These are phyloP conservation scores for Lecanicillium sp. DNA, from an alignment of 2,329 filamentous ascomycete species.

Conservation along the genomic window DNA sequence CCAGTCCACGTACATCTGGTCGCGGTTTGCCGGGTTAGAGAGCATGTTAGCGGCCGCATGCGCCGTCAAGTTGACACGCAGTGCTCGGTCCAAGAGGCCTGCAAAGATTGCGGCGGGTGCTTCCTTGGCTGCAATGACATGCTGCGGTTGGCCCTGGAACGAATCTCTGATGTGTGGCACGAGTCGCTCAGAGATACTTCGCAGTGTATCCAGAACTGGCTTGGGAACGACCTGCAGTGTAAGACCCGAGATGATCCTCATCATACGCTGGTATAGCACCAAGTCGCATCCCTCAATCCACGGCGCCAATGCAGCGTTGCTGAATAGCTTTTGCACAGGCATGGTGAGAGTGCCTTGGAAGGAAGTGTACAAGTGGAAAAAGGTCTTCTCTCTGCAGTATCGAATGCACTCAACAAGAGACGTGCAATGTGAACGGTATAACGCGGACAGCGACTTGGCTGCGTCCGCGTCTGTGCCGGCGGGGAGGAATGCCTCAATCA, in stretches of 20 bases:
- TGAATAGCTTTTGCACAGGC: conserved; percentile 88
- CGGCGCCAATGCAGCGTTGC: conserved; percentile 68
- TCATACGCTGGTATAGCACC: conserved; percentile 94
- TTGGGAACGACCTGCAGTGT: conserved; percentile 88
- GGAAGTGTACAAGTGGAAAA: conserved; percentile 89
- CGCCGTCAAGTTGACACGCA: conserved; percentile 87
- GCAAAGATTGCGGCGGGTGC: conserved; percentile 85
- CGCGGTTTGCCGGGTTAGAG: conserved; percentile 78
- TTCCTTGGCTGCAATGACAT: conserved; percentile 81
- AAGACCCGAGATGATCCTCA: conserved; percentile 80
- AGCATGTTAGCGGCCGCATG: conserved; percentile 92
- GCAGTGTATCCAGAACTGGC: conserved; percentile 76
- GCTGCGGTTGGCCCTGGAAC: conserved; percentile 75
- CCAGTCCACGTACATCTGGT: conserved; percentile 95
- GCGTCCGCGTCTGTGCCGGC: conserved; percentile 77
- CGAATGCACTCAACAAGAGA: conserved; percentile 92
- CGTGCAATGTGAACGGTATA: conserved; percentile 92
- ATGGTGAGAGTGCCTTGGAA: conserved; percentile 96
- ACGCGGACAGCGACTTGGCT: conserved; percentile 73
- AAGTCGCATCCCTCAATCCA: conserved; percentile 98
- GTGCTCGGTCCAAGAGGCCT: conserved; percentile 73
- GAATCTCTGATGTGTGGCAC: conserved; percentile 76
- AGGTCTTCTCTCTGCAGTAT: conserved; percentile 93
- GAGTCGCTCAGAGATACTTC: conserved; percentile 76
- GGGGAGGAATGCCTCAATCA: conserved; percentile 75